phyloP scores from a whole-genome alignment of 169 alveolate species.

The Eimeria falciformis region DNA sequence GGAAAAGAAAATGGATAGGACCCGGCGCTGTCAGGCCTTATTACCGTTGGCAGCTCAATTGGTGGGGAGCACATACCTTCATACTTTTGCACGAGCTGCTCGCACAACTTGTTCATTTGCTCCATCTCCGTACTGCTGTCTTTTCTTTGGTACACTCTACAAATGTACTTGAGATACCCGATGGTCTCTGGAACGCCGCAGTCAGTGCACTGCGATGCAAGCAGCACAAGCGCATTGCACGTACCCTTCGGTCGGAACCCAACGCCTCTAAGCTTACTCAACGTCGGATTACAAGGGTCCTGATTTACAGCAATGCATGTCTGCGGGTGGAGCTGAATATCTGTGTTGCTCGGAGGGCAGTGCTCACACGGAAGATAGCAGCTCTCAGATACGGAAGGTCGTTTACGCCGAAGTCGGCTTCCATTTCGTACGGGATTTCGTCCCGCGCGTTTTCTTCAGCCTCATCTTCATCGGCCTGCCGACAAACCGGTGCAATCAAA shows the following conservation, averaged over 20 bases:
- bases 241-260: too few relatives aligned
- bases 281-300: too few relatives aligned
- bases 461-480: constrained; percentile 83
- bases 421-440: constrained; percentile 91
- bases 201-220: constrained; percentile 83
- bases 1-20: too few relatives aligned
- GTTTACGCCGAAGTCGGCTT: constrained; percentile 87
- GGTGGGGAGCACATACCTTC: neutral
- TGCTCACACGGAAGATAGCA: constrained; percentile 85
- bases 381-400: constrained; percentile 91
- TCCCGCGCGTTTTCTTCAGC: constrained; percentile 86
- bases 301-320: too few relatives aligned
- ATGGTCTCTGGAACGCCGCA: constrained; percentile 92
- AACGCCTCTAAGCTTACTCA: too few relatives aligned
- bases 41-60: too few relatives aligned
- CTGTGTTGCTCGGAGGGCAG: neutral
- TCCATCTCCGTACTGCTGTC: constrained; percentile 74
- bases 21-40: too few relatives aligned
- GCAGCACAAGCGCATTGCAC: neutral
- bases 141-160: constrained; percentile 83
- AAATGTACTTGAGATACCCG: constrained; percentile 89
- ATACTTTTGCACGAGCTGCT: constrained; percentile 69
- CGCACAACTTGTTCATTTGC: constrained; percentile 77
- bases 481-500: neutral
- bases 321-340: neutral